Percentiles rank a stretch among this genome's conserved stretches.
Evolutionary conservation across 768 basidiomycete species (phyloP).

Genomic region (Lentinus tigrinus): DNA sequence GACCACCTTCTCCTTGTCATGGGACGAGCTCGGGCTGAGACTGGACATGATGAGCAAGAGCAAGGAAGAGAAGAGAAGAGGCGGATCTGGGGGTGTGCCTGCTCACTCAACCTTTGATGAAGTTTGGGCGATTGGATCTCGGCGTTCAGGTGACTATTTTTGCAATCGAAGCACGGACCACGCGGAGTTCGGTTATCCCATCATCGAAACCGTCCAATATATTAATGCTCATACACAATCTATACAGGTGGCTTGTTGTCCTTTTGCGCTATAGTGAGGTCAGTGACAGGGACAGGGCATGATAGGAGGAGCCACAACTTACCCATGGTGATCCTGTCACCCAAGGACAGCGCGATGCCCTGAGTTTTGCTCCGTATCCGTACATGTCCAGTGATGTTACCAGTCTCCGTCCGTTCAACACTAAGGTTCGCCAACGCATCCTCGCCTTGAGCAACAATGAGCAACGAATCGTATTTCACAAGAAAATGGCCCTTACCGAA

Average conservation of each 20-base stretch:
- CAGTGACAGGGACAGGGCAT: neutral
- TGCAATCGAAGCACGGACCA: conserved; percentile 8
- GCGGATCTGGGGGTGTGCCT: neutral
- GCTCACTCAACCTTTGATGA: neutral
- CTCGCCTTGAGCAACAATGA: conserved; percentile 60
- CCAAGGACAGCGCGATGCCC: conserved; percentile 91
- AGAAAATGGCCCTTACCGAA: conserved; percentile 62
- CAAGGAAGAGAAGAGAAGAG: neutral
- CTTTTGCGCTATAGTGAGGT: conserved; percentile 38
- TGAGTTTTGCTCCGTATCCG: conserved; percentile 97
- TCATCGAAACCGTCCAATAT: neutral
- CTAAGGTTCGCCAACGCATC: conserved; percentile 95
- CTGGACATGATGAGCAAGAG: conserved; percentile 16
- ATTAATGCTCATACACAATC: conserved; percentile 14
- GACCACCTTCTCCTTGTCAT: conserved; percentile 26
- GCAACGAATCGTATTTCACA: neutral
- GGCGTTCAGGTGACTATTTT: neutral
- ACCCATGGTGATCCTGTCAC: conserved; percentile 81
- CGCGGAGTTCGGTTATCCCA: neutral
- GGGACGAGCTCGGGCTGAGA: conserved; percentile 8
- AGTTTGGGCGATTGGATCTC: neutral
- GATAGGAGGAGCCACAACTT: conserved; percentile 16
- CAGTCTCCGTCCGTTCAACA: conserved; percentile 82
- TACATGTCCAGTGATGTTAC: conserved; percentile 87
- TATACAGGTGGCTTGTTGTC: conserved; percentile 38